Evolutionary conservation across 768 basidiomycete species (phyloP).

Genomic region (Trametes punicea): DNA sequence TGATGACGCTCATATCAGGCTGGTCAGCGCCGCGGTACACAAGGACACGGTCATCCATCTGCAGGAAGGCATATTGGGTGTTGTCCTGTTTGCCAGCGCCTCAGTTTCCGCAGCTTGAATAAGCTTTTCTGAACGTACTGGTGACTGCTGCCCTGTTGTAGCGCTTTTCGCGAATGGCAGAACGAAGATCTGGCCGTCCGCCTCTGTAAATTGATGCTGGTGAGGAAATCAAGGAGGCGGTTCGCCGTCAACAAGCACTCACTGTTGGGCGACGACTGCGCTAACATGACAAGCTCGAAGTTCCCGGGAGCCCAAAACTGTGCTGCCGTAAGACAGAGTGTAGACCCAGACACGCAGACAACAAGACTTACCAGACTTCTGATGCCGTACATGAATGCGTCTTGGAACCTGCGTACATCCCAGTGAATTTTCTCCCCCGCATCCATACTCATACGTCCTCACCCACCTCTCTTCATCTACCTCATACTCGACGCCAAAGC

Average conservation of each 20-base stretch:
- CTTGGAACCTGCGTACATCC: conserved; percentile 53
- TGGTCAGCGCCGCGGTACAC: conserved; percentile 96
- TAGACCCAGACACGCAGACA: not conserved
- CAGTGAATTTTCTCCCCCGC: not conserved
- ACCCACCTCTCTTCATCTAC: conserved; percentile 51
- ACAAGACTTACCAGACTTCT: conserved; percentile 57
- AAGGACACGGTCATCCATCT: conserved; percentile 90
- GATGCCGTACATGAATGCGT: conserved; percentile 83
- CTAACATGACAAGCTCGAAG: conserved; percentile 79
- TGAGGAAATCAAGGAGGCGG: not conserved
- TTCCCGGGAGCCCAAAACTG: conserved; percentile 96
- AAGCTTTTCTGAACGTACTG: conserved; percentile 47
- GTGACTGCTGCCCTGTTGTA: conserved; percentile 85
- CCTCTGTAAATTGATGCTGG: conserved; percentile 35
- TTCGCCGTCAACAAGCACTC: conserved; percentile 13
- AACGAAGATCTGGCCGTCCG: conserved; percentile 72
- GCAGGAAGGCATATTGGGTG: conserved; percentile 91
- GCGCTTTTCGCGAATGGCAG: conserved; percentile 96
- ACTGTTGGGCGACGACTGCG: conserved; percentile 53
- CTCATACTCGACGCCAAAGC: conserved; percentile 63
- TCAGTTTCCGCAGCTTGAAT: not conserved
- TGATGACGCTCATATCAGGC: conserved; percentile 97
- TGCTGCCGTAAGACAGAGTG: not conserved
- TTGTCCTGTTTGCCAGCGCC: conserved; percentile 64
- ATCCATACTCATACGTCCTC: not conserved